These are phyloP conservation scores for Lactifluus hygrophoroides DNA, from an alignment of 768 basidiomycete genomes.

Conservation along the genomic window DNA sequence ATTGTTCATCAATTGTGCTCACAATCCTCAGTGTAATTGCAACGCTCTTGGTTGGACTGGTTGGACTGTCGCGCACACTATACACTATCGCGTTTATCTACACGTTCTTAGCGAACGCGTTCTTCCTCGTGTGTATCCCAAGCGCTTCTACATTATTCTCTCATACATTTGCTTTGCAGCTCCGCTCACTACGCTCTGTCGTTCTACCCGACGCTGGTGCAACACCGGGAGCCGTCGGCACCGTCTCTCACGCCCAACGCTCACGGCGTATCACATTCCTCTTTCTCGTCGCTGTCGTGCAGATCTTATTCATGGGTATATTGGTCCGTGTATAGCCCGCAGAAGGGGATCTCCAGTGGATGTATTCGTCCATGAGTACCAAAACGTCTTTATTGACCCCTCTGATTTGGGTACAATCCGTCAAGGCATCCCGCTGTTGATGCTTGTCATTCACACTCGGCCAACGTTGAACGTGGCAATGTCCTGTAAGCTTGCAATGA, in stretches of 20 bases:
- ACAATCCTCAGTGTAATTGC: slow-evolving; percentile 62
- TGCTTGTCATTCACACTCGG: background rate
- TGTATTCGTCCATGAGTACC: background rate
- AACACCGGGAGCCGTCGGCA: slow-evolving; percentile 28
- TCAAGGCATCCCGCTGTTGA: background rate
- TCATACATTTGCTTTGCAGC: slow-evolving; percentile 37
- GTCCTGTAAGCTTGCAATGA: background rate
- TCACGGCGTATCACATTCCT: slow-evolving; percentile 84
- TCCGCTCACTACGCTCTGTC: slow-evolving; percentile 87
- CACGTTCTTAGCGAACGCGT: slow-evolving; percentile 79
- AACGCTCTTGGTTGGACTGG: slow-evolving; percentile 62
- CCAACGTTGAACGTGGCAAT: background rate
- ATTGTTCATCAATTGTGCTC: background rate
- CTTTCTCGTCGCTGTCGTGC: slow-evolving; percentile 74
- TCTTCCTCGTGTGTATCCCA: slow-evolving; percentile 72
- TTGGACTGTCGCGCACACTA: slow-evolving; percentile 52
- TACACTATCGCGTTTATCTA: slow-evolving; percentile 74
- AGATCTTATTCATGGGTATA: slow-evolving; percentile 80
- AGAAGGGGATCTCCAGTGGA: background rate
- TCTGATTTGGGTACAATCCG: background rate
- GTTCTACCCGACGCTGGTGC: slow-evolving; percentile 73
- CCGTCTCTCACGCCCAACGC: slow-evolving; percentile 49
- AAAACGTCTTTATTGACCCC: background rate
- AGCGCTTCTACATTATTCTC: background rate
- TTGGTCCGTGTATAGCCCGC: slow-evolving; percentile 52